phyloP scores from a whole-genome alignment of 139 green algal species.

The Tetradesmus obliquus region DNA sequence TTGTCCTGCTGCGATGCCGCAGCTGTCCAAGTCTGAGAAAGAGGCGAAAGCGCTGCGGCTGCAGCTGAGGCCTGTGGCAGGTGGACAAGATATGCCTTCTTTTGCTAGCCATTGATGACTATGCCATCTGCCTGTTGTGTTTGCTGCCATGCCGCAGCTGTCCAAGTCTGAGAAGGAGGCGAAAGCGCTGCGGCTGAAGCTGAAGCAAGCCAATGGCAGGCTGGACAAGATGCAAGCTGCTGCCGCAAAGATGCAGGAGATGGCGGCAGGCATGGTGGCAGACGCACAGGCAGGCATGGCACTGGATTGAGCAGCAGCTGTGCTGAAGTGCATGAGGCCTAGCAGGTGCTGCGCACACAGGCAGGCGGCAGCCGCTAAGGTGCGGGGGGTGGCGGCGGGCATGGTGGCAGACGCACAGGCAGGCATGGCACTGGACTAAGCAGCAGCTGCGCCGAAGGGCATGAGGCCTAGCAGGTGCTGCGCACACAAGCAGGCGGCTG shows the following conservation, averaged over 20 bases:
- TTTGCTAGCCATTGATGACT: no score
- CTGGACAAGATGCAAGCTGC: slow-evolving; percentile 29
- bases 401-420: slow-evolving; percentile 11
- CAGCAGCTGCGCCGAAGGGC: no score
- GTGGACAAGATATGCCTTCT: slow-evolving; percentile 8
- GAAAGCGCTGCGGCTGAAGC: slow-evolving; percentile 19
- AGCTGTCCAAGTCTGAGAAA: slow-evolving; percentile 38
- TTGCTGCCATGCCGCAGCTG: slow-evolving; percentile 16
- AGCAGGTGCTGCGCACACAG: no score
- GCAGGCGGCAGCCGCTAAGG: no score
- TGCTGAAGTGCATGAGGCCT: not conserved
- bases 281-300: slow-evolving; percentile 7
- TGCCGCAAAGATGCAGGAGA: slow-evolving; percentile 17
- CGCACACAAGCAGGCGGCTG: no score
- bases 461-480: no score
- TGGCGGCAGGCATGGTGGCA: not conserved
- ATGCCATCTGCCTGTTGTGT: not conserved
- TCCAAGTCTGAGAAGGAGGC: slow-evolving; percentile 31
- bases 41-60: slow-evolving; percentile 17
- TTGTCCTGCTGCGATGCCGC: not conserved
- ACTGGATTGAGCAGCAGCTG: not conserved
- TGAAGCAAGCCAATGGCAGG: slow-evolving; percentile 18
- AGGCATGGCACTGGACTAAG: not conserved
- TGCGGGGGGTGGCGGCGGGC: not conserved
- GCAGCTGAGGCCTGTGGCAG: not conserved